phyloP scores from a whole-genome alignment of 768 basidiomycete species.

The Hygrophorus pudorinus region DNA sequence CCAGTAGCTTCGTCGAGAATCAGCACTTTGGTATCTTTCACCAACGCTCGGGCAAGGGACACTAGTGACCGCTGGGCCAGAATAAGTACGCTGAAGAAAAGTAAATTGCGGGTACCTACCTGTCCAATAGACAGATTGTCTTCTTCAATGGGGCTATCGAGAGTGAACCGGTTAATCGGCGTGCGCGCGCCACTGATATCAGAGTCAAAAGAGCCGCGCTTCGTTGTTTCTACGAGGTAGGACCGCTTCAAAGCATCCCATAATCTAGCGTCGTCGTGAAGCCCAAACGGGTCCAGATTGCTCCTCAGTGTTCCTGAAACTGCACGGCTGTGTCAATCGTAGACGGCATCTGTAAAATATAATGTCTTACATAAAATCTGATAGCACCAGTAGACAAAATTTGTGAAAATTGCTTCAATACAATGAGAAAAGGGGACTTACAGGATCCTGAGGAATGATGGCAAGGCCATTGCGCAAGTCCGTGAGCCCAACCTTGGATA shows the following conservation, averaged over 20 bases:
- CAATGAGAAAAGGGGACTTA: slow-evolving; percentile 22
- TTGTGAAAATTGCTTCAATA: neutral
- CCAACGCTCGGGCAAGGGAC: slow-evolving; percentile 80
- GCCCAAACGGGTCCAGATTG: slow-evolving; percentile 85
- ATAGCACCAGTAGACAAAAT: slow-evolving; percentile 5
- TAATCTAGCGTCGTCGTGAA: slow-evolving; percentile 68
- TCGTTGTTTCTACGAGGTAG: slow-evolving; percentile 57
- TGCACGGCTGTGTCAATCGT: slow-evolving; percentile 13
- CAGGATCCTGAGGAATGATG: slow-evolving; percentile 81
- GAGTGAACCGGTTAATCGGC: slow-evolving; percentile 56
- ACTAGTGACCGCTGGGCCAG: slow-evolving; percentile 61
- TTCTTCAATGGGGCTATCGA: slow-evolving; percentile 79
- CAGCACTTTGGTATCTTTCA: slow-evolving; percentile 76
- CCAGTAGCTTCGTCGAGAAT: slow-evolving; percentile 88
- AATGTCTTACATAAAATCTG: slow-evolving; percentile 36
- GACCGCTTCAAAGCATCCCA: slow-evolving; percentile 86
- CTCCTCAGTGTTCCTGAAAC: slow-evolving; percentile 76
- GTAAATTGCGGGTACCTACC: slow-evolving; percentile 17
- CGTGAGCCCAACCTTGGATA: slow-evolving; percentile 67
- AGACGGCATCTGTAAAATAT: neutral
- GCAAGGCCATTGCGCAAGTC: slow-evolving; percentile 60
- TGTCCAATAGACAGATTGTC: slow-evolving; percentile 81
- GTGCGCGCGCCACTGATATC: slow-evolving; percentile 32
- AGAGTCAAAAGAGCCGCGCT: slow-evolving; percentile 16
- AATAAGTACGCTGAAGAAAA: neutral